phyloP scores from a whole-genome alignment of 257 asterid genomes.

The Rauvolfia tetraphylla region DNA sequence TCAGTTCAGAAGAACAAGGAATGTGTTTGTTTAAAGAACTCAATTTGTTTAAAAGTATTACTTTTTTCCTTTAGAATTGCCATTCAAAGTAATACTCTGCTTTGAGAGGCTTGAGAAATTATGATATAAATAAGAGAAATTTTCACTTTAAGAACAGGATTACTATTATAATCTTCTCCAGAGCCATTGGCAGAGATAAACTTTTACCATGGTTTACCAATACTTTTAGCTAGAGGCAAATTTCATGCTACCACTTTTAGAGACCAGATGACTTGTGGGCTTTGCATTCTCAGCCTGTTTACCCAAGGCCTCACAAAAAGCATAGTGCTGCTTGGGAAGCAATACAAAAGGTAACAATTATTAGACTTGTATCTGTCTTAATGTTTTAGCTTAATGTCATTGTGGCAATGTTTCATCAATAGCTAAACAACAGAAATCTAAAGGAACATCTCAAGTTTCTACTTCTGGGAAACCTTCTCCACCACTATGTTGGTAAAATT shows the following conservation, averaged over 20 bases:
- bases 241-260: constrained; percentile 45
- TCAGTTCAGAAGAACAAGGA: constrained; percentile 5
- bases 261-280: constrained; percentile 95
- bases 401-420: neutral
- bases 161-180: neutral
- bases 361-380: neutral
- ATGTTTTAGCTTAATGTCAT: neutral
- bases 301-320: constrained; percentile 79
- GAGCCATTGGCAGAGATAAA: neutral
- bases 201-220: neutral
- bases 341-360: constrained; percentile 63
- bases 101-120: neutral
- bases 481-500: no score
- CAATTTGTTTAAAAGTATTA: neutral
- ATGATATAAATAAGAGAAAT: neutral
- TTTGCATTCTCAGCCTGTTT: constrained; percentile 76
- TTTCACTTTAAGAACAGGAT: neutral
- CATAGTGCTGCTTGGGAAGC: constrained; percentile 62
- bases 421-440: neutral
- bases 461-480: neutral
- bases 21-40: neutral
- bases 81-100: neutral
- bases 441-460: neutral
- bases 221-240: constrained; percentile 29
- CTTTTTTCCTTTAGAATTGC: neutral